A percentile compares a stretch with the other conserved stretches of the same genome.
phyloP scores from a whole-genome alignment of 2,329 filamentous ascomycete genomes.

The Tolypocladium paradoxum region DNA sequence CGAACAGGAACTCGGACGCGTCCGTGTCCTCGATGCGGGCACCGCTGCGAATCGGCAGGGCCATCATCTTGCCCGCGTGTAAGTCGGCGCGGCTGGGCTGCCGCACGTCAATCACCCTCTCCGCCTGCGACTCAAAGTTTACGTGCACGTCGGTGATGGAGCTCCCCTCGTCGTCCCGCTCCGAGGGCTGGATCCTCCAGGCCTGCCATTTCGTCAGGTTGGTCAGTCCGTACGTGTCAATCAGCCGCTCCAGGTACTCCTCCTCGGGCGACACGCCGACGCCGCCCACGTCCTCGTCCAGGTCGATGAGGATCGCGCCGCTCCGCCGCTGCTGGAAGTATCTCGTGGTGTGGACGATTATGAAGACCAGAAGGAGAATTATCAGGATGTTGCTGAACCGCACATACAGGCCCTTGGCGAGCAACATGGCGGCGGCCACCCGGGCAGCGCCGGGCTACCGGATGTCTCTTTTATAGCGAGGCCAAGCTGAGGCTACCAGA shows the following conservation, averaged over 20 bases:
- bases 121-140: constrained; percentile 19
- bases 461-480: background rate
- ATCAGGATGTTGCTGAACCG: constrained; percentile 13
- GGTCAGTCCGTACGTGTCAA: constrained; percentile 15
- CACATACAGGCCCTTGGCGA: constrained; percentile 13
- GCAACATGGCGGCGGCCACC: constrained; percentile 12
- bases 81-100: constrained; percentile 13
- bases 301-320: constrained; percentile 1
- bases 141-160: constrained; percentile 18
- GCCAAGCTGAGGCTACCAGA: background rate
- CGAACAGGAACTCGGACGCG: constrained; percentile 30
- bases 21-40: constrained; percentile 21
- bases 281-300: constrained; percentile 3
- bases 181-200: constrained; percentile 20
- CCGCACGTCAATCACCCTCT: constrained; percentile 15
- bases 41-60: constrained; percentile 21
- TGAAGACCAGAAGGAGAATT: constrained; percentile 12
- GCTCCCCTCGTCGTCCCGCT: constrained; percentile 14
- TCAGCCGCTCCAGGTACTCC: constrained; percentile 19
- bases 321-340: constrained; percentile 4
- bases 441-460: constrained; percentile 2
- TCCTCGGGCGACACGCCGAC: constrained; percentile 17
- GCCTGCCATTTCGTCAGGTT: constrained; percentile 22
- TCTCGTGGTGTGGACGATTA: constrained; percentile 13
- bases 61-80: constrained; percentile 18